These are phyloP conservation scores for Pestalotiopsis sp. DNA, from an alignment of 2,329 filamentous ascomycete species.

Conservation along the genomic window DNA sequence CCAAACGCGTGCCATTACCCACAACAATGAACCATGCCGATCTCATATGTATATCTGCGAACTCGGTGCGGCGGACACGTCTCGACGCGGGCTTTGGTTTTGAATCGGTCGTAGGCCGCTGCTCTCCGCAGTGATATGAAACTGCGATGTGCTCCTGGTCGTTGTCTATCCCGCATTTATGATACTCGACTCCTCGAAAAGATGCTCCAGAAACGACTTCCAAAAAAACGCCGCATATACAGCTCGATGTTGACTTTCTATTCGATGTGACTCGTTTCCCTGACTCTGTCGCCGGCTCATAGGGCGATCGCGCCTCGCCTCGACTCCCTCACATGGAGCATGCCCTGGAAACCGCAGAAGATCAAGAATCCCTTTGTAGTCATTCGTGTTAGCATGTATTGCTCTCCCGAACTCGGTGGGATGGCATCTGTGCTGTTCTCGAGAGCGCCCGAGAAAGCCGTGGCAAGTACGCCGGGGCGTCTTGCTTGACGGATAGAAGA, in stretches of 20 bases:
- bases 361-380: slow-evolving; percentile 78
- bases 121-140: neutral
- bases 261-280: neutral
- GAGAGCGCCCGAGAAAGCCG: too few relatives aligned
- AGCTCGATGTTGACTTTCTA: neutral
- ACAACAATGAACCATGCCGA: neutral
- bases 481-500: neutral
- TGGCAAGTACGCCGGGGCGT: too few relatives aligned
- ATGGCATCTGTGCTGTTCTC: too few relatives aligned
- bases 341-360: slow-evolving; percentile 89
- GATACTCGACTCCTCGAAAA: neutral
- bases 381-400: neutral
- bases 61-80: too few relatives aligned
- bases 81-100: too few relatives aligned
- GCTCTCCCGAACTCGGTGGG: neutral
- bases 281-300: slow-evolving; percentile 30
- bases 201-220: neutral
- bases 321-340: slow-evolving; percentile 82
- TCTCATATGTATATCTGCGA: too few relatives aligned
- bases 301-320: slow-evolving; percentile 83
- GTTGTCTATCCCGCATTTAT: neutral
- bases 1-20: neutral
- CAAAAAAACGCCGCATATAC: neutral
- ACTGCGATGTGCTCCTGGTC: neutral
- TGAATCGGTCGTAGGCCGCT: too few relatives aligned